phyloP scores from a whole-genome alignment of 176 grass and related monocot species.

The Luzula sylvatica region DNA sequence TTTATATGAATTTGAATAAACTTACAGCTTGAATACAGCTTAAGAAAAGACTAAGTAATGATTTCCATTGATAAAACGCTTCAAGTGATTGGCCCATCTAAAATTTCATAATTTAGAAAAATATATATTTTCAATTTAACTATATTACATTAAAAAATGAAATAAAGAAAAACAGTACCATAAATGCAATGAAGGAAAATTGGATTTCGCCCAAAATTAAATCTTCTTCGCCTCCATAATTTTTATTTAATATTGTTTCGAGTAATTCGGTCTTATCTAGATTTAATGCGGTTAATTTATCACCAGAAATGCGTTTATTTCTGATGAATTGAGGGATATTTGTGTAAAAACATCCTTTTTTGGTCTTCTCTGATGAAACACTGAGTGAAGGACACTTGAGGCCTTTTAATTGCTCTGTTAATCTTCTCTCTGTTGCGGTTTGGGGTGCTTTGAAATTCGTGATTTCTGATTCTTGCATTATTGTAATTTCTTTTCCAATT shows the following conservation, averaged over 20 bases:
- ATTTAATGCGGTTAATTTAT: constrained; percentile 77
- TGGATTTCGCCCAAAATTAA: constrained; percentile 73
- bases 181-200: constrained; percentile 83
- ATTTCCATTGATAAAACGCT: constrained; percentile 88
- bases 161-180: constrained; percentile 33
- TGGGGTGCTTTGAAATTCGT: constrained; percentile 43
- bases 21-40: constrained; percentile 82
- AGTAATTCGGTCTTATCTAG: constrained; percentile 87
- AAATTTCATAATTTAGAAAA: constrained; percentile 15
- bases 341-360: constrained; percentile 74
- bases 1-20: constrained; percentile 5
- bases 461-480: constrained; percentile 55
- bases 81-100: constrained; percentile 89
- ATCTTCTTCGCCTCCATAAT: constrained; percentile 62
- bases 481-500: constrained; percentile 79
- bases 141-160: not conserved
- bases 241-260: constrained; percentile 50
- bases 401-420: constrained; percentile 61
- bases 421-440: constrained; percentile 51
- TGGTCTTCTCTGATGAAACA: constrained; percentile 23
- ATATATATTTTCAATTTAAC: not conserved
- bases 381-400: constrained; percentile 44
- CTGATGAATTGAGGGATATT: constrained; percentile 65
- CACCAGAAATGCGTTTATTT: constrained; percentile 37
- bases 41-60: constrained; percentile 74